Evolutionary conservation across 1,139 yeast species (phyloP).

Genomic region (Candida labiduridarum): DNA sequence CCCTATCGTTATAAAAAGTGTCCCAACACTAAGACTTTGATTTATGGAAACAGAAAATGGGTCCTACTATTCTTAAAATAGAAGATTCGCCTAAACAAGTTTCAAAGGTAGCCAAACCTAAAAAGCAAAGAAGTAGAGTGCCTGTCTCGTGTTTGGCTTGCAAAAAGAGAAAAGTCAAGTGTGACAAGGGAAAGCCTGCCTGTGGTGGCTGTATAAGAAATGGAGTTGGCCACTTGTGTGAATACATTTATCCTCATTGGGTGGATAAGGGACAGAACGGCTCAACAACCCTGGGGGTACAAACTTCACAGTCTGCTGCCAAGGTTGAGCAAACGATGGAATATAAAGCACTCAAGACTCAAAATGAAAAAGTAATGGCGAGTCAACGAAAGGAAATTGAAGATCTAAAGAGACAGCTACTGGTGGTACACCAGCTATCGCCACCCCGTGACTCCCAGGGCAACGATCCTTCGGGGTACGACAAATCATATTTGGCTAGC

Average conservation of each 20-base stretch:
- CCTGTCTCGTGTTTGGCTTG: slow-evolving; percentile 48
- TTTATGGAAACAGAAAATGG: background rate
- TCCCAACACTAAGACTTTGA: background rate
- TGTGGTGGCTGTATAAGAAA: slow-evolving; percentile 48
- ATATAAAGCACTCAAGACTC: slow-evolving; percentile 22
- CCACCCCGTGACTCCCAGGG: slow-evolving; percentile 12
- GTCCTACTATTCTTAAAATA: background rate
- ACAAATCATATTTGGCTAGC: slow-evolving; percentile 6
- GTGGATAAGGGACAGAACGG: slow-evolving; percentile 13
- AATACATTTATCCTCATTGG: slow-evolving; percentile 49
- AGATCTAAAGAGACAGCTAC: slow-evolving; percentile 34
- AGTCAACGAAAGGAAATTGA: slow-evolving; percentile 39
- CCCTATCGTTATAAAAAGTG: background rate
- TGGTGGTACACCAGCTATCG: slow-evolving; percentile 30
- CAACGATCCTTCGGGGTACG: background rate
- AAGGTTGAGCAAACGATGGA: slow-evolving; percentile 24
- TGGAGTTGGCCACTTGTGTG: slow-evolving; percentile 46
- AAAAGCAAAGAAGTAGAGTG: slow-evolving; percentile 36
- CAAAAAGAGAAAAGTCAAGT: slow-evolving; percentile 47
- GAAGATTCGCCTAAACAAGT: background rate
- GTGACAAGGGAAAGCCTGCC: slow-evolving; percentile 46
- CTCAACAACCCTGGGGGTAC: background rate
- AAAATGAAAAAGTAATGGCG: slow-evolving; percentile 26
- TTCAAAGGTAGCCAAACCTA: slow-evolving; percentile 9
- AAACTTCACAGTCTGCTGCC: slow-evolving; percentile 7